Evolutionary conservation across 371 early-diverging fungal species (phyloP).

Genomic region (Syncephalastrum sp.): DNA sequence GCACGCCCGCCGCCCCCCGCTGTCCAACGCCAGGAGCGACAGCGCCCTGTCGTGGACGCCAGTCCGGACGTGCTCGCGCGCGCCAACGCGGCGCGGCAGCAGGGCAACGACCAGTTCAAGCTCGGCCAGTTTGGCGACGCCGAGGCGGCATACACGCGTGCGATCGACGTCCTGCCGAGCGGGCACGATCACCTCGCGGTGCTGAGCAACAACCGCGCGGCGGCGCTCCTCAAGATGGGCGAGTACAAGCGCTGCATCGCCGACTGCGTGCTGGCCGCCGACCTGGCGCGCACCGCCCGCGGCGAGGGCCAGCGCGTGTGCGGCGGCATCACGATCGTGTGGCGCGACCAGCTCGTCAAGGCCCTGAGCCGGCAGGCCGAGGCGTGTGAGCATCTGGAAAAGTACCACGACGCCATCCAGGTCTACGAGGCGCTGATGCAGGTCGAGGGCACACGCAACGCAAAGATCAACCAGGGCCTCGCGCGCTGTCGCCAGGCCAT

Average conservation of each 20-base stretch:
- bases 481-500: slow-evolving; percentile 36
- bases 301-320: slow-evolving; percentile 25
- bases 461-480: slow-evolving; percentile 45
- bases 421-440: slow-evolving; percentile 67
- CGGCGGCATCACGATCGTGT: slow-evolving; percentile 38
- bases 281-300: slow-evolving; percentile 36
- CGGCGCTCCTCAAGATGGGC: slow-evolving; percentile 82
- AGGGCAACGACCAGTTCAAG: slow-evolving; percentile 84
- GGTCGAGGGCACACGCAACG: slow-evolving; percentile 41
- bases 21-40: slow-evolving; percentile 11
- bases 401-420: slow-evolving; percentile 70
- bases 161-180: slow-evolving; percentile 57
- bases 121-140: slow-evolving; percentile 88
- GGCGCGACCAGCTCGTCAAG: slow-evolving; percentile 69
- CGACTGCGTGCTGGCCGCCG: slow-evolving; percentile 60
- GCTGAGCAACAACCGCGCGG: slow-evolving; percentile 88
- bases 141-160: slow-evolving; percentile 68
- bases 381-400: slow-evolving; percentile 80
- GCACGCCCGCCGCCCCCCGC: slow-evolving; percentile 5
- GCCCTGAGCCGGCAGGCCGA: slow-evolving; percentile 70
- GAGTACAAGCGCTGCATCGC: slow-evolving; percentile 68
- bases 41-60: slow-evolving; percentile 26
- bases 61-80: slow-evolving; percentile 20
- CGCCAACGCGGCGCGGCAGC: slow-evolving; percentile 50
- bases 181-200: slow-evolving; percentile 66